These are phyloP conservation scores for Scorias spongiosa DNA, from an alignment of 2,329 filamentous ascomycete genomes.

Conservation along the genomic window DNA sequence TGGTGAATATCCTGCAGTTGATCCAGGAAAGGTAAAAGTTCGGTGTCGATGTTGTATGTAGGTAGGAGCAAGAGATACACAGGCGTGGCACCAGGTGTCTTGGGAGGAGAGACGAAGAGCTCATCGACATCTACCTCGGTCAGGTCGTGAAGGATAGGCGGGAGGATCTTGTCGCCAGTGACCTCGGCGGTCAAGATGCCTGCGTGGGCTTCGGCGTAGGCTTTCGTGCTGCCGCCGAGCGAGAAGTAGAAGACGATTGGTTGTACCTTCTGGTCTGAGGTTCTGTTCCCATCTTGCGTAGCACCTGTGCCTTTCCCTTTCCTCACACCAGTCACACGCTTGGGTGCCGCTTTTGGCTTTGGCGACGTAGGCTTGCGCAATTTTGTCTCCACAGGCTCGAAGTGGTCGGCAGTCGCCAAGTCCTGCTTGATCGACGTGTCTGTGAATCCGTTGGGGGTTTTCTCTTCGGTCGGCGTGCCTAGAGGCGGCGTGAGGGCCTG, in stretches of 20 bases:
- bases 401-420: conserved; percentile 3
- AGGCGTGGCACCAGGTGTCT: conserved; percentile 36
- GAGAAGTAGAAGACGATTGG: conserved; percentile 80
- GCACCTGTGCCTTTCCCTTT: conserved; percentile 5
- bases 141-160: conserved; percentile 58
- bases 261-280: conserved; percentile 33
- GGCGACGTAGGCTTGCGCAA: not conserved
- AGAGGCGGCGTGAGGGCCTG: conserved; percentile 9
- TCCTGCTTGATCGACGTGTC: not conserved
- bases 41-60: conserved; percentile 89
- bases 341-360: conserved; percentile 9
- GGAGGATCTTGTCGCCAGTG: conserved; percentile 21
- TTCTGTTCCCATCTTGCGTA: not conserved
- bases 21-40: conserved; percentile 73
- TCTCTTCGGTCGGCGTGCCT: conserved; percentile 10
- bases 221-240: conserved; percentile 69
- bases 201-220: conserved; percentile 38
- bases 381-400: conserved; percentile 1
- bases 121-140: conserved; percentile 85
- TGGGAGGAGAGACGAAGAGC: conserved; percentile 69
- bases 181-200: conserved; percentile 15
- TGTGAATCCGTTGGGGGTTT: conserved; percentile 1
- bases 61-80: conserved; percentile 69
- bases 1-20: conserved; percentile 86
- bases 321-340: conserved; percentile 16